Evolutionary conservation across 1,139 yeast genomes (phyloP).

Genomic region (Yamadazyma epiphylla): DNA sequence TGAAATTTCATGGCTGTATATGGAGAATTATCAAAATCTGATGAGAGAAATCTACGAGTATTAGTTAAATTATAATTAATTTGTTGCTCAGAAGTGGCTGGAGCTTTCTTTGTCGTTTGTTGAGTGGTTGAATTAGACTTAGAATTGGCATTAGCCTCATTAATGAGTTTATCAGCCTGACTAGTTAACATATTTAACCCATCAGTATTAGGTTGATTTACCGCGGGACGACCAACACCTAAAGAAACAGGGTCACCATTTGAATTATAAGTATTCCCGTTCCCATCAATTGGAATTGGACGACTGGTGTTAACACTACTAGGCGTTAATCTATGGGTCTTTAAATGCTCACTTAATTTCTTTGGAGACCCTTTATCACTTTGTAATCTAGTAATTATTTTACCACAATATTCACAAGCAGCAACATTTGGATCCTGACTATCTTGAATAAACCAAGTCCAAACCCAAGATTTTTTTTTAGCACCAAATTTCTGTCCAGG

Average conservation of each 20-base stretch:
- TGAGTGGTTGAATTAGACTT: not conserved
- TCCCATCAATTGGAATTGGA: constrained; percentile 35
- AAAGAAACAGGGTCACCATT: constrained; percentile 27
- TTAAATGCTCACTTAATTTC: constrained; percentile 53
- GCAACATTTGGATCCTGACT: constrained; percentile 46
- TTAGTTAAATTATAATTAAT: constrained; percentile 8
- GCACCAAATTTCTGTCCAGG: constrained; percentile 58
- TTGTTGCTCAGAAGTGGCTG: constrained; percentile 1
- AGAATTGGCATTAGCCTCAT: not conserved
- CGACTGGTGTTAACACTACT: constrained; percentile 34
- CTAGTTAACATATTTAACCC: too few relatives aligned
- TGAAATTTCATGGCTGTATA: constrained; percentile 49
- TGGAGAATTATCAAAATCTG: constrained; percentile 39
- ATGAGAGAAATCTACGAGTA: constrained; percentile 16
- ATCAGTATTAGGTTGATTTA: not conserved
- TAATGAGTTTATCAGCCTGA: not conserved
- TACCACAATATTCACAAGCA: constrained; percentile 52
- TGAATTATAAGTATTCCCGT: constrained; percentile 31
- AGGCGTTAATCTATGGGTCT: constrained; percentile 47
- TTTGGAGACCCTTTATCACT: constrained; percentile 61
- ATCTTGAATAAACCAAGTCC: constrained; percentile 60
- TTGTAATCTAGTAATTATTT: constrained; percentile 41
- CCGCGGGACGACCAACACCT: too few relatives aligned
- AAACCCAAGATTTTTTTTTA: constrained; percentile 58
- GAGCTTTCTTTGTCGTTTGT: not conserved